A percentile compares a stretch with the other conserved stretches of the same genome.
Conservation (phyloP, 306 rosid species). For the Begonia loranthoides region DNA sequence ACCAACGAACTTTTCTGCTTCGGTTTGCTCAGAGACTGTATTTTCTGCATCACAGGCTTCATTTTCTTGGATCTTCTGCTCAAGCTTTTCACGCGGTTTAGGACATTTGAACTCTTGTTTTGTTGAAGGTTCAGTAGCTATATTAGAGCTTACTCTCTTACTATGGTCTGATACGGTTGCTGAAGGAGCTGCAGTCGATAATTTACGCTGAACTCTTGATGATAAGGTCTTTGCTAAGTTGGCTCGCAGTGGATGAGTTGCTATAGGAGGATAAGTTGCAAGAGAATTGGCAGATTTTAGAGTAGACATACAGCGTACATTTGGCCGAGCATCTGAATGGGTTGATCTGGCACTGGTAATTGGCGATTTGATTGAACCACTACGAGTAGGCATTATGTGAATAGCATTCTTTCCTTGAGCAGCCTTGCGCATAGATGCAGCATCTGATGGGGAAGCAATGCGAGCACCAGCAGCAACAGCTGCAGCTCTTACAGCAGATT, state of each 20-base stretch:
- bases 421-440: constrained; percentile 37
- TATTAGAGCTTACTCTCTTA: constrained; percentile 15
- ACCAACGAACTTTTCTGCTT: too few relatives aligned
- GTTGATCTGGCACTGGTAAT: constrained; percentile 13
- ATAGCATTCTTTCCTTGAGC: constrained; percentile 35
- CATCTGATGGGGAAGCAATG: constrained; percentile 41
- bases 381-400: constrained; percentile 25
- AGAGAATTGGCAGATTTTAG: constrained; percentile 10
- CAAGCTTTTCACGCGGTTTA: constrained; percentile 5
- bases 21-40: background rate
- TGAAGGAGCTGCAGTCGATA: constrained; percentile 8
- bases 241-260: constrained; percentile 8
- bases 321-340: constrained; percentile 27
- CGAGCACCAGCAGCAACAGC: constrained; percentile 60
- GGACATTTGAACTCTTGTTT: constrained; percentile 19
- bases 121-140: constrained; percentile 15
- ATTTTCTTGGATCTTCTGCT: constrained; percentile 9
- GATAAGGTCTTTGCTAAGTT: constrained; percentile 14
- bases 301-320: constrained; percentile 13
- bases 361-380: constrained; percentile 24
- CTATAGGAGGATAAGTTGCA: constrained; percentile 10
- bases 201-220: constrained; percentile 11
- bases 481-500: constrained; percentile 33
- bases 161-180: constrained; percentile 13
- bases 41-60: constrained; percentile 3